Evolutionary conservation across 2,329 filamentous ascomycete species (phyloP), one percentile per base, ranked within the genome.

Genomic region (Alternaria alternata): DNA sequence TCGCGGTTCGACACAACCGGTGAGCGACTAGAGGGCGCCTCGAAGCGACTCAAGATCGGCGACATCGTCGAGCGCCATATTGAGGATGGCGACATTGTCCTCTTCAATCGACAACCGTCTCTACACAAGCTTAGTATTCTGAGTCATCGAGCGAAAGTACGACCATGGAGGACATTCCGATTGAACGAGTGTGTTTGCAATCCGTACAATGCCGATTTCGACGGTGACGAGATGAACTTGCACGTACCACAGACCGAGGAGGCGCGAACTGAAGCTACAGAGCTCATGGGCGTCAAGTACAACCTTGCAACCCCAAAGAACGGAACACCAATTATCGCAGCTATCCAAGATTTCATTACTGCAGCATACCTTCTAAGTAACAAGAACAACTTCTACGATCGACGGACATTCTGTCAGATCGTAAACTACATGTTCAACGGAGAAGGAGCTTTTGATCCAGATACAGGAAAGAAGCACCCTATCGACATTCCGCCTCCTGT

Each of bases 301-400:
- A 99, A 99, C 76, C 80, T 99, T 59, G 91, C 91, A 4, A 99
- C 95, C 0, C 95, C 95, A 1, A 97, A 97, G 80, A 98, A 98
- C 80, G 95, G 95, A 75, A 94, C 97, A 70, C 95, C 95, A 2
- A 96, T 99, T 71, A 98, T 99, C 81, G 93, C 94, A 18, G 94
- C 95, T n/a, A 99, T 96, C 30, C 95, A 99, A 74, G 95, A 99
- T 84, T 99, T 99, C 81, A 98, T 99, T 71, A 98, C 94, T 26
- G 94, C 94, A 4, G 92, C 95, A 0, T 99, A 93, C 75, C 82
- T 98, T 4, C 84, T 98, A 26, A 97, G 93, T 70, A 91, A 89
- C 78, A 98, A 98, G 75, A 94, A 98, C 75, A 88, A 89, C 57
- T 98, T 99, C 79, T 97, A 91, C 73, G 93, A 96, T 71, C 89